A percentile compares a stretch with the other conserved stretches of the same genome.
Evolutionary conservation across 2,329 filamentous ascomycete genomes (phyloP).

Genomic region (Didymella glomerata): DNA sequence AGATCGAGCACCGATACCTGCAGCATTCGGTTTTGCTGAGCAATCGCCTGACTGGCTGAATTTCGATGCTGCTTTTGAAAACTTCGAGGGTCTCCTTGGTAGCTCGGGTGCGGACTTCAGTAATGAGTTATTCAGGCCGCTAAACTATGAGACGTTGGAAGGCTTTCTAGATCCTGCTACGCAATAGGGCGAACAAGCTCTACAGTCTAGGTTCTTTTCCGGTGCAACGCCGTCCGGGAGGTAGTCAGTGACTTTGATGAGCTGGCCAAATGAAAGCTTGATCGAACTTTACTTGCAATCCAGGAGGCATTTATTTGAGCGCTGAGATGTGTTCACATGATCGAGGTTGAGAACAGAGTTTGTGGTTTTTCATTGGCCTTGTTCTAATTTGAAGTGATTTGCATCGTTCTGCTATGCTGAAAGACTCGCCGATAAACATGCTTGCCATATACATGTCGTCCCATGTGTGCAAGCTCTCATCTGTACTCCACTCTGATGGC

Average conservation of each 20-base stretch:
- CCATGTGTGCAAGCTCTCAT: neutral
- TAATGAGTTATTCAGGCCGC: constrained; percentile 49
- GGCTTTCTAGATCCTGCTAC: constrained; percentile 43
- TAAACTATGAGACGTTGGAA: constrained; percentile 49
- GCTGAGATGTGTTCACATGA: too few species aligned
- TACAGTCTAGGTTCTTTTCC: too few species aligned
- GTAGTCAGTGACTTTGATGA: too few species aligned
- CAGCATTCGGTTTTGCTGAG: constrained; percentile 44
- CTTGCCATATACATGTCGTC: neutral
- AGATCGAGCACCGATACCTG: constrained; percentile 37
- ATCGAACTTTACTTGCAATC: too few species aligned
- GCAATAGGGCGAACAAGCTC: constrained; percentile 5
- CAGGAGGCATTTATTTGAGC: too few species aligned
- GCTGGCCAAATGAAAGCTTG: too few species aligned
- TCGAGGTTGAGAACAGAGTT: too few species aligned
- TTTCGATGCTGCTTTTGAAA: constrained; percentile 53
- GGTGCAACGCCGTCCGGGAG: too few species aligned
- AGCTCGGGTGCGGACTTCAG: constrained; percentile 51
- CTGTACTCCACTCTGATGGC: neutral
- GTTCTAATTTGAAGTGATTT: neutral
- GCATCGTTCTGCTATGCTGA: neutral
- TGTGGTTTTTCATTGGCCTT: too few species aligned
- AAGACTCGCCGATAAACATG: neutral
- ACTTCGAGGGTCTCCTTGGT: constrained; percentile 51
- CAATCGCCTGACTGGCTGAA: constrained; percentile 51